A percentile compares a stretch with the other conserved stretches of the same genome.
These are phyloP conservation scores for Grosmannia penicillata DNA, from an alignment of 2,329 filamentous ascomycete species.

Conservation along the genomic window DNA sequence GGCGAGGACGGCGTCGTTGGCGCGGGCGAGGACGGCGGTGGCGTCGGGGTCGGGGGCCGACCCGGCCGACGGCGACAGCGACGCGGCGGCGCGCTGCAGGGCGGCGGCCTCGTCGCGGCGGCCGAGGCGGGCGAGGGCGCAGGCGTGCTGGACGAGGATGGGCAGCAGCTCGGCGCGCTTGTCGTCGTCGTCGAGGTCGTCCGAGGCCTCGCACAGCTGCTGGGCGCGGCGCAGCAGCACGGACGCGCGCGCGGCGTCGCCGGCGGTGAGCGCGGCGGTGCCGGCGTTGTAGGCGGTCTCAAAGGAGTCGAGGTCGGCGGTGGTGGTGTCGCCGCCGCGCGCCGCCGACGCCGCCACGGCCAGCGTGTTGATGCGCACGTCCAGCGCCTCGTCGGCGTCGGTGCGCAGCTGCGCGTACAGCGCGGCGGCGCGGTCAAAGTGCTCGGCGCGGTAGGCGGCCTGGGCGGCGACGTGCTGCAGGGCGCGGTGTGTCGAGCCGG, in stretches of 20 bases:
- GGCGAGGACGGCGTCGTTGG: conserved; percentile 35
- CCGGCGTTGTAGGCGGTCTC: conserved; percentile 73
- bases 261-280: conserved; percentile 55
- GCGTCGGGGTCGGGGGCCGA: conserved; percentile 20
- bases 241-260: conserved; percentile 48
- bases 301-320: conserved; percentile 62
- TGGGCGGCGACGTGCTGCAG: conserved; percentile 46
- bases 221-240: conserved; percentile 55
- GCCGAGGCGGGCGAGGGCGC: conserved; percentile 52
- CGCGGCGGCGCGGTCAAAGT: conserved; percentile 50
- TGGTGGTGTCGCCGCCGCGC: too few species aligned
- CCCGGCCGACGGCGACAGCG: conserved; percentile 48
- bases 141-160: conserved; percentile 63
- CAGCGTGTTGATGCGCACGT: conserved; percentile 61
- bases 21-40: conserved; percentile 49
- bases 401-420: conserved; percentile 46
- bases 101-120: conserved; percentile 49
- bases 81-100: conserved; percentile 40
- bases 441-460: conserved; percentile 59
- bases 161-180: conserved; percentile 60
- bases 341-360: conserved; percentile 59
- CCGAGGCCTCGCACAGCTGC: conserved; percentile 56
- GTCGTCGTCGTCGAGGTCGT: conserved; percentile 60
- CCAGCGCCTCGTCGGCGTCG: conserved; percentile 50
- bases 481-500: conserved; percentile 11